Conservation (phyloP, 345 rosid species). For the Salix suchowensis region DNA sequence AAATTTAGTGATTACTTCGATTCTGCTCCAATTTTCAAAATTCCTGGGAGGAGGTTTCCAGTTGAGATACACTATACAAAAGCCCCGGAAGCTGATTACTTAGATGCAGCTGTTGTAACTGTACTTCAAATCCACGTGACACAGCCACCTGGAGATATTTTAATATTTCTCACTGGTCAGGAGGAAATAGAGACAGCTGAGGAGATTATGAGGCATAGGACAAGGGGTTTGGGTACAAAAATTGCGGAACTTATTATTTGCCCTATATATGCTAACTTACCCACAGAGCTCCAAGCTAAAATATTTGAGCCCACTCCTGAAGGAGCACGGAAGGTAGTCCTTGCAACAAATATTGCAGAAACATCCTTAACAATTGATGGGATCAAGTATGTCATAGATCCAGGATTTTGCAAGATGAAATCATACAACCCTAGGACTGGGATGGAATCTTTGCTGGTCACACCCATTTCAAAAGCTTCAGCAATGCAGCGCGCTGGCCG, state of each 20-base stretch:
- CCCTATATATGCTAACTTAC: constrained; percentile 95
- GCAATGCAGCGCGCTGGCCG: constrained; percentile 96
- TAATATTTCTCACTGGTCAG: constrained; percentile 89
- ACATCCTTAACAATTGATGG: constrained; percentile 94
- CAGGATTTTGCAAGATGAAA: constrained; percentile 94
- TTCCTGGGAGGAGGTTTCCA: constrained; percentile 96
- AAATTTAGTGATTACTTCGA: constrained; percentile 96
- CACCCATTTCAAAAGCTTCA: constrained; percentile 95
- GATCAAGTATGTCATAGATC: constrained; percentile 88
- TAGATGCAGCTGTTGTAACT: constrained; percentile 93
- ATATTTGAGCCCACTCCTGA: constrained; percentile 97
- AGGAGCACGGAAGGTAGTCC: constrained; percentile 92
- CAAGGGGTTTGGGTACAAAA: constrained; percentile 85
- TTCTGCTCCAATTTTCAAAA: constrained; percentile 85
- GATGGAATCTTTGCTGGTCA: constrained; percentile 86
- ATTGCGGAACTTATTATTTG: constrained; percentile 91
- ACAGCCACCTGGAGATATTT: constrained; percentile 79
- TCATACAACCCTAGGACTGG: constrained; percentile 97
- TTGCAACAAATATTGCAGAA: constrained; percentile 97
- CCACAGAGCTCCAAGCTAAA: constrained; percentile 92
- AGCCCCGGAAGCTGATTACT: constrained; percentile 97
- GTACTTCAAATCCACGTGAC: constrained; percentile 83
- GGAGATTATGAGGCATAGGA: constrained; percentile 83
- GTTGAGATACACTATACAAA: constrained; percentile 88
- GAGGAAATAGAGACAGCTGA: constrained; percentile 97